Conservation (phyloP, 495 filamentous ascomycete genomes). For the Friedmanniomyces simplex region DNA sequence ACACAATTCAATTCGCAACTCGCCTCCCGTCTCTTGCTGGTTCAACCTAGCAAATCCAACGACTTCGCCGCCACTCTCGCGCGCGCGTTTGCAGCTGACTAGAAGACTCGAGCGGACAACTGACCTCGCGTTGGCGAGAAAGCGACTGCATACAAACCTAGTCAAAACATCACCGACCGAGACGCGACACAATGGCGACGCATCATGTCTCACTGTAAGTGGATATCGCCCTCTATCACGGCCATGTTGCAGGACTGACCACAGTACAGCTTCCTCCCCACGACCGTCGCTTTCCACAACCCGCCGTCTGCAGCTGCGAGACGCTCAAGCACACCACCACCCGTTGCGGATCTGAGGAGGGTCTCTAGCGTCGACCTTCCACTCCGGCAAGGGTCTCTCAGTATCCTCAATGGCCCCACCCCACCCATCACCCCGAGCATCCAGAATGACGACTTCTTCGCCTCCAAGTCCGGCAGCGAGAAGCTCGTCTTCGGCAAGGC, state of each 20-base stretch:
- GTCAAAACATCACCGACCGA: not conserved
- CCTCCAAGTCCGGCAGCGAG: not conserved
- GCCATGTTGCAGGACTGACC: not conserved
- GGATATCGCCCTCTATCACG: not conserved
- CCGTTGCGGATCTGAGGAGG: not conserved
- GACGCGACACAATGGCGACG: constrained; percentile 1
- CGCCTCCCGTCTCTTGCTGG: no score
- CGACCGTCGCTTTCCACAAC: constrained; percentile 68
- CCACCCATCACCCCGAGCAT: constrained; percentile 53
- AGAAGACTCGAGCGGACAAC: not conserved
- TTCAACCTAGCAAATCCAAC: no score
- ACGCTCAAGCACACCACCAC: not conserved
- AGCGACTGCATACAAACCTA: not conserved
- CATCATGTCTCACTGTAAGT: constrained; percentile 15
- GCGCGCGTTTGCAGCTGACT: no score
- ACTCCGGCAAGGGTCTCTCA: constrained; percentile 21
- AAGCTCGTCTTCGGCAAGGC: constrained; percentile 32
- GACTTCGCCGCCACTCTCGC: no score
- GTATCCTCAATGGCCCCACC: constrained; percentile 30
- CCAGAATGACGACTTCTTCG: constrained; percentile 53
- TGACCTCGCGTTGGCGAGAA: not conserved
- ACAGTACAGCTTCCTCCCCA: constrained; percentile 59
- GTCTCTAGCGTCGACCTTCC: constrained; percentile 34
- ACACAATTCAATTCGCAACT: not conserved
- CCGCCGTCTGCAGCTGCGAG: constrained; percentile 12